Base-by-base conservation (phyloP, 805 yeast species). In the Candida chilensis region DNA sequence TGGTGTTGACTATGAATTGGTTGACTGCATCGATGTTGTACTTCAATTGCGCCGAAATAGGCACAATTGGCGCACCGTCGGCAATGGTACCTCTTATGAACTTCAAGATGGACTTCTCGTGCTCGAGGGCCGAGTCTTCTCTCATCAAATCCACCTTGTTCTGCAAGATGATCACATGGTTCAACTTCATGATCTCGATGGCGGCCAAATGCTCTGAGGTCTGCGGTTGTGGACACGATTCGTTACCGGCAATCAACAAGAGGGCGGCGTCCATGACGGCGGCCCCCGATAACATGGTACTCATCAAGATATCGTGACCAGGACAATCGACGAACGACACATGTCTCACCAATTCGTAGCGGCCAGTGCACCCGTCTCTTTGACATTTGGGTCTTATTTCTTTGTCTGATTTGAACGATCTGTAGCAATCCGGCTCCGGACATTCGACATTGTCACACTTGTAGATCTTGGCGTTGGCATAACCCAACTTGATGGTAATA, bases 251-350 rank as follows among this genome's bases (percentile, higher is more conserved):
- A 54, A 92, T 80, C 42, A 92, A 72, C 52, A 92, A 68, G 38
- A 92, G 68, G 3, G 99, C 99, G 34, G 99, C 99, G 63, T 92
- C 99, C 99, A 92, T 92, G 41, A 92, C 99, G 12, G 99, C 99
- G 21, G 99, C 99, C 56, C 99, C 99, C 28, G 97, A 88, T 75
- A 92, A 78, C 99, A 92, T 92, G 43, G 99, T 92, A 73, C 96
- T 87, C 99, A 92, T 92, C 59, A 92, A 79, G 67, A 92, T 94
- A 70, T 92, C 99, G 83, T 92, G 99, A 60, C 99, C 99, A 37
- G 99, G 99, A 70, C 98, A 94, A 70, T 92, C 99, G 38, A 94
- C 98, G 50, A 94, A 94, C 8, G 96, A 86, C 32, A 92, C 98
- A 56, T 92, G 99, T 63, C 99, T 86, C 26, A 87, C 77, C 45